phyloP scores from a whole-genome alignment of 1,284 basidiomycete species.

The Xerocomus minutiporus region DNA sequence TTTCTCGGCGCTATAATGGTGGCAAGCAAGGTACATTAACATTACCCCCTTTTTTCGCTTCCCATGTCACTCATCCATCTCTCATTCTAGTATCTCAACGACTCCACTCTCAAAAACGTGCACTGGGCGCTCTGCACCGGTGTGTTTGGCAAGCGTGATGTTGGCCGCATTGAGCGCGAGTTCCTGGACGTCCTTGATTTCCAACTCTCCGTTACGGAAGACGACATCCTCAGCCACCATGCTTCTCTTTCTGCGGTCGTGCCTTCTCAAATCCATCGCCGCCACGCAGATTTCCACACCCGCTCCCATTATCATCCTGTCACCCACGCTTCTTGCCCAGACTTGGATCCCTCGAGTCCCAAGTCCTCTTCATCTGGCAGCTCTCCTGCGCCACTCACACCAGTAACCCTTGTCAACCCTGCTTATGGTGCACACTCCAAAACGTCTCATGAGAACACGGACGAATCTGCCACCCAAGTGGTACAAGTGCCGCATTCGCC shows the following conservation, averaged over 20 bases:
- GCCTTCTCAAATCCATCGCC: conserved; percentile 26
- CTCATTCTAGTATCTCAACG: conserved; percentile 56
- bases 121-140: conserved; percentile 77
- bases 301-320: conserved; percentile 18
- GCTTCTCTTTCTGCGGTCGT: conserved; percentile 45
- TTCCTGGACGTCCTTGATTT: conserved; percentile 73
- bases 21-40: conserved; percentile 59
- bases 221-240: conserved; percentile 60
- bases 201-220: conserved; percentile 58
- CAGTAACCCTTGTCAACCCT: conserved; percentile 18
- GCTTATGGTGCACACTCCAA: conserved; percentile 17
- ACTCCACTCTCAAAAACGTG: conserved; percentile 71
- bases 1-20: conserved; percentile 69
- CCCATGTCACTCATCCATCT: conserved; percentile 14
- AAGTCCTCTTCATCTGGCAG: conserved; percentile 34
- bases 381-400: conserved; percentile 29
- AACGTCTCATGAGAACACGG: conserved; percentile 10
- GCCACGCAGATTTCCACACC: conserved; percentile 21
- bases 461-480: conserved; percentile 5
- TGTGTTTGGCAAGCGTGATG: conserved; percentile 72
- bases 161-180: conserved; percentile 72
- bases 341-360: conserved; percentile 32
- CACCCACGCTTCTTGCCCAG: conserved; percentile 21
- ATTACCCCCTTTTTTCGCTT: conserved; percentile 14
- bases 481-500: conserved; percentile 12